A percentile compares a stretch with the other conserved stretches of the same genome.
Evolutionary conservation across 2,329 filamentous ascomycete genomes (phyloP).

Genomic region (Lachnellula suecica): DNA sequence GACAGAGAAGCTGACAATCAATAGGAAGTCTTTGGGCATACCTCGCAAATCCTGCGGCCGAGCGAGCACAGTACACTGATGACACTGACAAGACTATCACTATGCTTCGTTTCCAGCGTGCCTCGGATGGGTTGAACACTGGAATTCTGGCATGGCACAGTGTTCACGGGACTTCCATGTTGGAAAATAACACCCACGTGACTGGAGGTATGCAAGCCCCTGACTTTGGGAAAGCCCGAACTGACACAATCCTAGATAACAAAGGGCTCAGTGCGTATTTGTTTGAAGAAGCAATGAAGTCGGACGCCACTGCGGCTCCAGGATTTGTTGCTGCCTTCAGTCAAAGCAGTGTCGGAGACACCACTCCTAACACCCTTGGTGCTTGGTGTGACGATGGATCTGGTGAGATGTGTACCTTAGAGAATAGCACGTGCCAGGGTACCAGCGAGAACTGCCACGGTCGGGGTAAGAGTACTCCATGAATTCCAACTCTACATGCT

Average conservation of each 20-base stretch:
- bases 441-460: constrained; percentile 69
- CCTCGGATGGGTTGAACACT: constrained; percentile 71
- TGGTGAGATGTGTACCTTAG: constrained; percentile 66
- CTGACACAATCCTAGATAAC: constrained; percentile 56
- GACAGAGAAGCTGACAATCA: no score
- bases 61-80: constrained; percentile 65
- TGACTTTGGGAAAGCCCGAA: background rate
- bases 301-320: constrained; percentile 55
- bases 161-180: constrained; percentile 86
- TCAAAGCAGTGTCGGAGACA: constrained; percentile 88
- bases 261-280: constrained; percentile 88
- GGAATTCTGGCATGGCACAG: constrained; percentile 77
- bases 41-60: constrained; percentile 75
- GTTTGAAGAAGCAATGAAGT: constrained; percentile 68
- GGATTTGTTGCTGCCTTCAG: constrained; percentile 89
- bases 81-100: constrained; percentile 74
- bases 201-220: constrained; percentile 49
- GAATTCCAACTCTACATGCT: background rate
- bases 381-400: constrained; percentile 88
- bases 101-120: constrained; percentile 73
- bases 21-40: constrained; percentile 87
- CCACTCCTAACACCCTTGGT: constrained; percentile 80
- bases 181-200: constrained; percentile 87
- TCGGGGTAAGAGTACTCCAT: constrained; percentile 39
- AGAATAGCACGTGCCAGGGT: constrained; percentile 80